Conservation (phyloP, 768 basidiomycete genomes). For the Podaxis mareebaensis region DNA sequence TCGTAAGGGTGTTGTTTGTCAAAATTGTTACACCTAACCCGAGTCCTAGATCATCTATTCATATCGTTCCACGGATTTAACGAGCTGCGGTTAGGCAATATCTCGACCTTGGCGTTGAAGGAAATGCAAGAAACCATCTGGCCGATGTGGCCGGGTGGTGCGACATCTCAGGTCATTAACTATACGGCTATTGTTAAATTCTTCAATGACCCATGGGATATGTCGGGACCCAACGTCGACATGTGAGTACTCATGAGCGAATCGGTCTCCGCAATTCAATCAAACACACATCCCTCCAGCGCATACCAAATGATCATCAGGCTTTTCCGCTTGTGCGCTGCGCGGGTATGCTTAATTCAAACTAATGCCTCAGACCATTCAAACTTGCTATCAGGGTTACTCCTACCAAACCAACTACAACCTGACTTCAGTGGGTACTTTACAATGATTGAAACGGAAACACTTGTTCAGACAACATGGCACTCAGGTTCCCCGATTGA, state of each 20-base stretch:
- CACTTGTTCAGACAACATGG: slow-evolving; percentile 17
- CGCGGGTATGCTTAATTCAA: slow-evolving; percentile 43
- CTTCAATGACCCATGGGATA: slow-evolving; percentile 66
- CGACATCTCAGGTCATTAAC: slow-evolving; percentile 44
- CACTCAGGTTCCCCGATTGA: slow-evolving; percentile 58
- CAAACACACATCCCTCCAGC: slow-evolving; percentile 24
- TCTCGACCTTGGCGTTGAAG: slow-evolving; percentile 49
- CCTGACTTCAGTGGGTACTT: slow-evolving; percentile 45
- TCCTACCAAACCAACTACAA: slow-evolving; percentile 67
- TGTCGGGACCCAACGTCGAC: slow-evolving; percentile 51
- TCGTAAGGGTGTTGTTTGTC: slow-evolving; percentile 2
- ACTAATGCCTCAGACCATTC: slow-evolving; percentile 11
- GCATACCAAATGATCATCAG: slow-evolving; percentile 61
- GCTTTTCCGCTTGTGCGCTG: slow-evolving; percentile 60
- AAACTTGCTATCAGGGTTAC: slow-evolving; percentile 54
- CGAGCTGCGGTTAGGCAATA: slow-evolving; percentile 60
- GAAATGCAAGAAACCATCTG: slow-evolving; percentile 59
- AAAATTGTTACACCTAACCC: not conserved
- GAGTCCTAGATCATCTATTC: slow-evolving; percentile 66
- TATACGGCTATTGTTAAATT: slow-evolving; percentile 58
- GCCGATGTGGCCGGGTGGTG: slow-evolving; percentile 69
- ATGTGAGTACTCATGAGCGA: slow-evolving; percentile 40
- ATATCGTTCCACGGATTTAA: slow-evolving; percentile 66
- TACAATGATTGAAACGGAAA: not conserved
- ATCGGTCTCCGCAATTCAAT: not conserved